phyloP scores from a whole-genome alignment of 768 basidiomycete genomes.

The Auriscalpium orientale region DNA sequence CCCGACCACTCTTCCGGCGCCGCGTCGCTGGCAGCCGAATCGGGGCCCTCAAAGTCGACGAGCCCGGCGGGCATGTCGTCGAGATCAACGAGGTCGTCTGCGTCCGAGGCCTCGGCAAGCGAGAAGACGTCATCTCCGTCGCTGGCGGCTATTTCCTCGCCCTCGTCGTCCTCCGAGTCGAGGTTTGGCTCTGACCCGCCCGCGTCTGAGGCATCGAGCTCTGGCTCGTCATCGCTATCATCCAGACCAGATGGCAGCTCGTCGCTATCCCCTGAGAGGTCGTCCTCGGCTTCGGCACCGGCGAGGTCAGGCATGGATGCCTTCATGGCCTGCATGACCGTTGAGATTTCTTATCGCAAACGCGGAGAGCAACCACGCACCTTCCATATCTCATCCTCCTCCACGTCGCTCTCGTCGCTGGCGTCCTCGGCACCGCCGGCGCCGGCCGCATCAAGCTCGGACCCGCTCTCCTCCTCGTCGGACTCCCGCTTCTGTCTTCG shows the following conservation, averaged over 20 bases:
- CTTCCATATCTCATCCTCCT: constrained; percentile 74
- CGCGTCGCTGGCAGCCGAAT: constrained; percentile 28
- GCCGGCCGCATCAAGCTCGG: constrained; percentile 21
- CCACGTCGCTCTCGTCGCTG: constrained; percentile 18
- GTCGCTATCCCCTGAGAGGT: constrained; percentile 21
- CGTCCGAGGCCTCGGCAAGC: constrained; percentile 58
- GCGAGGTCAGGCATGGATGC: constrained; percentile 62
- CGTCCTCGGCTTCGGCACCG: constrained; percentile 24
- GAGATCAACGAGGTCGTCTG: constrained; percentile 59
- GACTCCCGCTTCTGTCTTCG: constrained; percentile 34
- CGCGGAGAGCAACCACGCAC: constrained; percentile 31
- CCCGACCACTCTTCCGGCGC: constrained; percentile 50
- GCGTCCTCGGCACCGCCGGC: constrained; percentile 28
- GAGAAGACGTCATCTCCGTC: constrained; percentile 32
- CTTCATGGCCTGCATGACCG: constrained; percentile 68
- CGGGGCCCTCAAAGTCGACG: constrained; percentile 53
- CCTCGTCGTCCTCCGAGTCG: constrained; percentile 18
- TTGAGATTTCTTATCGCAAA: neutral
- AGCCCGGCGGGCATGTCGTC: constrained; percentile 52
- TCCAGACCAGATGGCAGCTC: constrained; percentile 20
- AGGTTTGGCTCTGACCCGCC: constrained; percentile 20
- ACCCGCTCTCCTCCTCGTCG: constrained; percentile 27
- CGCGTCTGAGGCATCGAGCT: constrained; percentile 21
- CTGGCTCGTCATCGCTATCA: constrained; percentile 20
- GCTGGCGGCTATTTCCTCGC: constrained; percentile 19